Evolutionary conservation across 345 rosid genomes (phyloP).

Genomic region (Eucalyptus tenuipes): DNA sequence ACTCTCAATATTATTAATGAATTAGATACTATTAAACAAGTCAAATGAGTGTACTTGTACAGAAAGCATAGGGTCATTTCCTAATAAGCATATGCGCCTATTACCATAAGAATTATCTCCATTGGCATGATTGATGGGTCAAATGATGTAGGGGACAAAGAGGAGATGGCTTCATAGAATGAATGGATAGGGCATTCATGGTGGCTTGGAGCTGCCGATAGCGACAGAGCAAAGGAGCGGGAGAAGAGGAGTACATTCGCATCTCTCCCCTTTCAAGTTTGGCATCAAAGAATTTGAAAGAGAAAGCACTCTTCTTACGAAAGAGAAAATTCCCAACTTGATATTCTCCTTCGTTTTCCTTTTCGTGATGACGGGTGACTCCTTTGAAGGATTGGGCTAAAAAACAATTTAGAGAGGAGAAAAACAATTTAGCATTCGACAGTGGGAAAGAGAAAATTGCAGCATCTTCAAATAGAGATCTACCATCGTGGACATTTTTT

Average conservation of each 20-base stretch:
- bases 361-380: not conserved
- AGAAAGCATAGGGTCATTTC: not conserved
- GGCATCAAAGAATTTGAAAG: too few relatives aligned
- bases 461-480: not conserved
- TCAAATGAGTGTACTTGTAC: too few relatives aligned
- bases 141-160: too few relatives aligned
- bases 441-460: not conserved
- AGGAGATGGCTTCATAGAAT: too few relatives aligned
- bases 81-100: not conserved
- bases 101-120: not conserved
- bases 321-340: not conserved
- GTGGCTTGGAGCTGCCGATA: too few relatives aligned
- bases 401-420: not conserved
- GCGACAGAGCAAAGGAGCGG: too few relatives aligned
- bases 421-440: not conserved
- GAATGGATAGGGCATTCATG: too few relatives aligned
- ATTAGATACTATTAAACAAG: too few relatives aligned
- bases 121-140: too few relatives aligned
- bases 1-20: too few relatives aligned
- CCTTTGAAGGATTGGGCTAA: not conserved
- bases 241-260: not conserved
- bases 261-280: too few relatives aligned
- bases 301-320: not conserved
- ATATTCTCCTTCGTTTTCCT: not conserved
- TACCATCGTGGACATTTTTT: too few relatives aligned